Evolutionary conservation across 768 basidiomycete species (phyloP).

Genomic region (Coprinellus micaceus): DNA sequence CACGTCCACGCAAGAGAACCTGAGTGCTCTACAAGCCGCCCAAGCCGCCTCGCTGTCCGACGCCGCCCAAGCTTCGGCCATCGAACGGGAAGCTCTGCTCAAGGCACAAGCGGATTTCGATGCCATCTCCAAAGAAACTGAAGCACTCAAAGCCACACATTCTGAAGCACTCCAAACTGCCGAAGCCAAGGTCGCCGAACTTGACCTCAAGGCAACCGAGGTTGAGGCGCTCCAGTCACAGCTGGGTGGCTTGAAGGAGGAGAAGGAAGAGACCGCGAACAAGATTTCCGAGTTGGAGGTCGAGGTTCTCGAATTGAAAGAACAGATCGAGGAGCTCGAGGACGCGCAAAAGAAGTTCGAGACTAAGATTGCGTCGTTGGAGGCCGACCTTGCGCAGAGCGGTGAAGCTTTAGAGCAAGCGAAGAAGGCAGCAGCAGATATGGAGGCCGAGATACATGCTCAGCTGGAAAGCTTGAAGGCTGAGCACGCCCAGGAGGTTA

Average conservation of each 20-base stretch:
- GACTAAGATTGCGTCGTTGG: constrained; percentile 45
- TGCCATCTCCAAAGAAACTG: constrained; percentile 48
- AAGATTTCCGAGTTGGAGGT: constrained; percentile 81
- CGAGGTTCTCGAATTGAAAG: constrained; percentile 74
- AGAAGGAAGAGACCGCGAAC: constrained; percentile 66
- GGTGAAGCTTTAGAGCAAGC: constrained; percentile 45
- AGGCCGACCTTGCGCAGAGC: constrained; percentile 51
- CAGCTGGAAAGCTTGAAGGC: constrained; percentile 38
- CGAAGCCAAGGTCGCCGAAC: constrained; percentile 39
- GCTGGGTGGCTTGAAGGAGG: constrained; percentile 49
- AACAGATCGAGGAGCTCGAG: constrained; percentile 60
- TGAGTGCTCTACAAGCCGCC: constrained; percentile 47
- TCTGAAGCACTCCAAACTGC: constrained; percentile 45
- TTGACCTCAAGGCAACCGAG: constrained; percentile 44
- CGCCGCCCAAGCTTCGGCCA: constrained; percentile 48
- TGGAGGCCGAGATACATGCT: constrained; percentile 42
- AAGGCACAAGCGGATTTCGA: constrained; percentile 63
- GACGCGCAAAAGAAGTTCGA: constrained; percentile 50
- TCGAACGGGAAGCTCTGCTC: constrained; percentile 60
- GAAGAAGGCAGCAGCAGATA: constrained; percentile 41
- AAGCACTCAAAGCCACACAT: constrained; percentile 49
- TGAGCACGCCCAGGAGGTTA: constrained; percentile 45
- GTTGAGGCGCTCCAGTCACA: constrained; percentile 44
- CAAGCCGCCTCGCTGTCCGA: constrained; percentile 41
- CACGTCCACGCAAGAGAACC: constrained; percentile 44